These are phyloP conservation scores for Fusarium sp. DNA, from an alignment of 2,329 filamentous ascomycete genomes.

Conservation along the genomic window DNA sequence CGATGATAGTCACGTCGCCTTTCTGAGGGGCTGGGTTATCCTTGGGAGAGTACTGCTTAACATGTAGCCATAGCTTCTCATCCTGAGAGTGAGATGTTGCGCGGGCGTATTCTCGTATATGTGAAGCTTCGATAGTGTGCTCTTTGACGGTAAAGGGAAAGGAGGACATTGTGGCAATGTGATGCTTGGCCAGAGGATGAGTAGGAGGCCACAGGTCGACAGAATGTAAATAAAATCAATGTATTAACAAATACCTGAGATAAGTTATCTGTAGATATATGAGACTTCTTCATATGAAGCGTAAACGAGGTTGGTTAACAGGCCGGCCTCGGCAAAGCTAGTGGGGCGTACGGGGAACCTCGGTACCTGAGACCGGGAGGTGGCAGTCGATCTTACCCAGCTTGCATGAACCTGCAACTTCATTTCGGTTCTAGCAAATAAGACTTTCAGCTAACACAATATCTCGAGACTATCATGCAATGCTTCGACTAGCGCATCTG, in stretches of 20 bases:
- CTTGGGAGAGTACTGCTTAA: conserved; percentile 89
- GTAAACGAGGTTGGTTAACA: conserved; percentile 18
- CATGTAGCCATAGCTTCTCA: conserved; percentile 75
- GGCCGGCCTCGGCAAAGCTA: conserved; percentile 35
- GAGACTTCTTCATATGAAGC: neutral
- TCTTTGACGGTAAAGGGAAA: conserved; percentile 72
- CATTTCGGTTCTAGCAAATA: neutral
- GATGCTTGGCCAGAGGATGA: no score
- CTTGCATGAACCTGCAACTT: conserved; percentile 4
- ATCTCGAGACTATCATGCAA: neutral
- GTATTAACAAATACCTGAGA: no score
- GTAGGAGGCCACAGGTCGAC: neutral
- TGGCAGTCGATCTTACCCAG: conserved; percentile 22
- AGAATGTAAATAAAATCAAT: neutral
- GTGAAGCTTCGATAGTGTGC: conserved; percentile 77
- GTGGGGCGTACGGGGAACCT: conserved; percentile 26
- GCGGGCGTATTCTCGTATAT: conserved; percentile 84
- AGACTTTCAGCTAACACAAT: neutral
- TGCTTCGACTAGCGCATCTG: conserved; percentile 4
- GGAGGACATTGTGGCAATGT: conserved; percentile 38
- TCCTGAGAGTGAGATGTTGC: conserved; percentile 79
- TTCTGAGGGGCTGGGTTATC: conserved; percentile 74
- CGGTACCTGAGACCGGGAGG: conserved; percentile 38
- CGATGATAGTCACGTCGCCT: conserved; percentile 87
- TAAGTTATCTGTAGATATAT: conserved; percentile 1